A percentile compares a stretch with the other conserved stretches of the same genome.
These are phyloP conservation scores for Glycine soja DNA, from an alignment of 306 rosid species.

Conservation along the genomic window DNA sequence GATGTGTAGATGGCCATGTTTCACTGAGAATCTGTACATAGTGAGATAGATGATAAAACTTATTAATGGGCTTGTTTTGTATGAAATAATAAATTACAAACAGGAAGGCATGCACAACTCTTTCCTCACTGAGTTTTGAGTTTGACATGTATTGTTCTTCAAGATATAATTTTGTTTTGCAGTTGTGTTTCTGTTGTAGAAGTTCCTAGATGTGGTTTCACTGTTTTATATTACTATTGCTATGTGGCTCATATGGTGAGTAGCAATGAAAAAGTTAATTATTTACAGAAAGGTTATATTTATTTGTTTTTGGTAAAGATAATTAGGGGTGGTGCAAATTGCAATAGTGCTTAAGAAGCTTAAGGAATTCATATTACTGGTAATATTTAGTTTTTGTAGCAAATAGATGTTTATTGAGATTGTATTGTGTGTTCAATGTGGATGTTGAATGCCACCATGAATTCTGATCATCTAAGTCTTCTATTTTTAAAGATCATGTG, in stretches of 20 bases:
- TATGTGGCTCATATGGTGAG: neutral
- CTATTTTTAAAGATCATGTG: conserved; percentile 5
- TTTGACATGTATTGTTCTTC: conserved; percentile 21
- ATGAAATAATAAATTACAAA: neutral
- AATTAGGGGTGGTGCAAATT: neutral
- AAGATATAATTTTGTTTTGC: neutral
- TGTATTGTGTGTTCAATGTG: conserved; percentile 21
- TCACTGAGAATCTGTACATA: neutral
- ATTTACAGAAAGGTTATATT: conserved; percentile 8
- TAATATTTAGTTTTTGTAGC: neutral
- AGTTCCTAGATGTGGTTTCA: conserved; percentile 12
- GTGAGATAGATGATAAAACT: conserved; percentile 26
- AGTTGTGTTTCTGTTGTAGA: neutral
- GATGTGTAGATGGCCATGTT: conserved; percentile 14
- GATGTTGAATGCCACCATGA: conserved; percentile 30
- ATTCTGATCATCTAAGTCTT: conserved; percentile 1
- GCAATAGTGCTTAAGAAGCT: conserved; percentile 15
- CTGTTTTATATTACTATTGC: conserved; percentile 6
- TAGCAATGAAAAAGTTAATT: conserved; percentile 10
- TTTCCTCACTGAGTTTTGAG: neutral
- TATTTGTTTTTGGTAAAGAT: neutral
- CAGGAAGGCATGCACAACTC: neutral
- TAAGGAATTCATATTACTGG: neutral
- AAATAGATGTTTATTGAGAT: conserved; percentile 2
- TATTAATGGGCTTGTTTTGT: conserved; percentile 16